Evolutionary conservation across 2,329 filamentous ascomycete species (phyloP).

Genomic region (Alternaria angustiovoidea): DNA sequence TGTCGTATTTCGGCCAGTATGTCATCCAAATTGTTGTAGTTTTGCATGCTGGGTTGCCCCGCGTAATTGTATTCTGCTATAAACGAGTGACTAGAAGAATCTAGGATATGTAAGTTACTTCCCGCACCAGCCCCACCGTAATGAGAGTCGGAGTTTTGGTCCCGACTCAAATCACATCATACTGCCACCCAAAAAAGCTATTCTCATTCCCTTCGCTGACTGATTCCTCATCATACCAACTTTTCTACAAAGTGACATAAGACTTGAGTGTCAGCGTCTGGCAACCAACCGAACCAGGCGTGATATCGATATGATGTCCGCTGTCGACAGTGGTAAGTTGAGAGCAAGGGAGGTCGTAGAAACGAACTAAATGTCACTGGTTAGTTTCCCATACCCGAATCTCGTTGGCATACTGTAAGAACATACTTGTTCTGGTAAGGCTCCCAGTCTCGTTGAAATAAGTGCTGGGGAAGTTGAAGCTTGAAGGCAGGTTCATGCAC

Average conservation of each 20-base stretch:
- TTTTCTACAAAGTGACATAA: conserved; percentile 10
- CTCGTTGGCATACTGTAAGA: neutral
- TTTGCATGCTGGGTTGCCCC: neutral
- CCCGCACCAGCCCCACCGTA: neutral
- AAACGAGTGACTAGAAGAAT: neutral
- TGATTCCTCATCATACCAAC: neutral
- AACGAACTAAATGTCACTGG: conserved; percentile 1
- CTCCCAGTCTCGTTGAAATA: conserved; percentile 9
- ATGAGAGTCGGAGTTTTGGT: conserved; percentile 9
- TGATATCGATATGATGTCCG: conserved; percentile 13
- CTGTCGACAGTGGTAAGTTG: neutral
- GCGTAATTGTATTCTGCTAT: neutral
- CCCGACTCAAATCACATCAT: conserved; percentile 2
- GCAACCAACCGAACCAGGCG: conserved; percentile 9
- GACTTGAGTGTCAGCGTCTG: conserved; percentile 13
- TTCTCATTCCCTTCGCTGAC: neutral
- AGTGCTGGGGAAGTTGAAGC: conserved; percentile 14
- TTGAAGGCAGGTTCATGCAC: conserved; percentile 9
- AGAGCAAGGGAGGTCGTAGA: conserved; percentile 13
- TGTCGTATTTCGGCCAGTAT: neutral
- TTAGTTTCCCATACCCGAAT: neutral
- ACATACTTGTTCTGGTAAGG: neutral
- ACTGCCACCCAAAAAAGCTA: neutral
- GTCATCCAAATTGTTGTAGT: too few relatives aligned
- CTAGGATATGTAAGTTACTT: neutral